phyloP scores from a whole-genome alignment of 225 moss, liverwort and hornwort genomes.

The Pleurozium schreberi region DNA sequence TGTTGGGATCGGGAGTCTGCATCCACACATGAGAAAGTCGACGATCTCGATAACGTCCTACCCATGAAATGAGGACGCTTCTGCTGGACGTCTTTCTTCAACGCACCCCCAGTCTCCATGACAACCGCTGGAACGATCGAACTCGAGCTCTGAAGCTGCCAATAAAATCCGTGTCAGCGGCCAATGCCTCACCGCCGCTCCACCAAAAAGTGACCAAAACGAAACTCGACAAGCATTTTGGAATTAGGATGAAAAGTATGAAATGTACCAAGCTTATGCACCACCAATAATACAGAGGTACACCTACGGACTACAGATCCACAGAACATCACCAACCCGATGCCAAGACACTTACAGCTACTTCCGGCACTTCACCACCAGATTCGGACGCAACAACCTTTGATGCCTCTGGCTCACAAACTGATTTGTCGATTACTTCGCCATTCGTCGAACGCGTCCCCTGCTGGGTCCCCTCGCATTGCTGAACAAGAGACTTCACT shows the following conservation, averaged over 20 bases:
- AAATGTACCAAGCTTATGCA: too few species aligned
- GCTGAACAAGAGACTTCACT: conserved; percentile 9
- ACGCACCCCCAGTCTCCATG: background rate
- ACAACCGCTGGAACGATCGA: background rate
- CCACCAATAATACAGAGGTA: background rate
- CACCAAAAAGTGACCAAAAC: background rate
- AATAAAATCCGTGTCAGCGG: background rate
- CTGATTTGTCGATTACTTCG: background rate
- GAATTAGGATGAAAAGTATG: background rate
- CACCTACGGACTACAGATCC: background rate
- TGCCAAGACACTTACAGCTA: background rate
- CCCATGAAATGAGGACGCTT: conserved; percentile 16
- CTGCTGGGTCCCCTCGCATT: conserved; percentile 6
- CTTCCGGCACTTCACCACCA: background rate
- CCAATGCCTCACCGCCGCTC: background rate
- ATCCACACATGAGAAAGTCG: conserved; percentile 39
- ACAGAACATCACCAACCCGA: background rate
- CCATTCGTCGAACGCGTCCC: background rate
- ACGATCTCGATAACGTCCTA: conserved; percentile 25
- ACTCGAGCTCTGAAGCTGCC: background rate
- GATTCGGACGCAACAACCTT: background rate
- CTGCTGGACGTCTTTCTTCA: background rate
- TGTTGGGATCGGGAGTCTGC: conserved; percentile 5
- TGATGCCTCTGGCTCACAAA: background rate
- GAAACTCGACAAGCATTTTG: background rate